phyloP scores from a whole-genome alignment of 2,329 filamentous ascomycete genomes.

The Dactylonectria estremocensis region DNA sequence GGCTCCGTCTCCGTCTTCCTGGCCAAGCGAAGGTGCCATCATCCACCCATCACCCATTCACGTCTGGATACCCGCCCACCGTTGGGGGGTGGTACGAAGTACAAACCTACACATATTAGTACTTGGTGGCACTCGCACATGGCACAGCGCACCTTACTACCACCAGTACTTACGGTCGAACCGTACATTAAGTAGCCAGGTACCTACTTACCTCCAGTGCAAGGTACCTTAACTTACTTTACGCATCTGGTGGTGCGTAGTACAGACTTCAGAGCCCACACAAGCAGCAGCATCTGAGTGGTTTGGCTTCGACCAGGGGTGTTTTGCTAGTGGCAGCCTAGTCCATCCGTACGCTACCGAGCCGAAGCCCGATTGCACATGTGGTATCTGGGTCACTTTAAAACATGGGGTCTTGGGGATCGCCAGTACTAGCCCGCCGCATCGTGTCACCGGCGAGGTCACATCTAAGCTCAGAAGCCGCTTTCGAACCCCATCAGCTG shows the following conservation, averaged over 20 bases:
- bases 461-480: constrained; percentile 19
- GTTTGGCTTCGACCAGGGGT: neutral
- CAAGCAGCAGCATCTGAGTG: neutral
- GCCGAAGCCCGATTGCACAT: constrained; percentile 25
- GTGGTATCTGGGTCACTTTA: constrained; percentile 15
- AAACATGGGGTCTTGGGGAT: constrained; percentile 14
- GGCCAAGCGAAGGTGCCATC: neutral
- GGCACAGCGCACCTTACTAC: too few species aligned
- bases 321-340: neutral
- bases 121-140: too few species aligned
- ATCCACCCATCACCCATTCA: neutral
- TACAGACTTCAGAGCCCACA: neutral
- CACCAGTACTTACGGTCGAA: too few species aligned
- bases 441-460: constrained; percentile 18
- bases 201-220: too few species aligned
- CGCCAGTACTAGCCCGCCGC: constrained; percentile 15
- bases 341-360: constrained; percentile 20
- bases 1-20: neutral
- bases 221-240: too few species aligned
- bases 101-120: too few species aligned
- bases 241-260: too few species aligned
- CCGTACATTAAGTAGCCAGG: too few species aligned
- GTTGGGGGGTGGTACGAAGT: neutral
- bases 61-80: constrained; percentile 1
- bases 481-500: constrained; percentile 21